Evolutionary conservation across 768 basidiomycete species (phyloP).

Genomic region (Leccinum pellstonianum): DNA sequence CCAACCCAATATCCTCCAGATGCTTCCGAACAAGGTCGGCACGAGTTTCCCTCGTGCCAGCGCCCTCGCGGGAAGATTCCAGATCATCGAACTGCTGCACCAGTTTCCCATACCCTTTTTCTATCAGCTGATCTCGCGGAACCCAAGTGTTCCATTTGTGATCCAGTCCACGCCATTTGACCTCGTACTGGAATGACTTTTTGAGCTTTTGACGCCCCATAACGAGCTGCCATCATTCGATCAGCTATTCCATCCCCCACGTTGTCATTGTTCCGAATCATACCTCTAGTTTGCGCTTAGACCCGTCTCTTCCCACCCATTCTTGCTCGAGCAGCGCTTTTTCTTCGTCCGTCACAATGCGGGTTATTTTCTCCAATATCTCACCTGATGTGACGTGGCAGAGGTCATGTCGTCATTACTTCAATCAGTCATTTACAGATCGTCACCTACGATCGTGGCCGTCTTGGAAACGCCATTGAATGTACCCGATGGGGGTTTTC

Average conservation of each 20-base stretch:
- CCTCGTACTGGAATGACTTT: slow-evolving; percentile 91
- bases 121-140: slow-evolving; percentile 79
- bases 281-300: slow-evolving; percentile 88
- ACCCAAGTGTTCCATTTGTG: slow-evolving; percentile 92
- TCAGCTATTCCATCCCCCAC: slow-evolving; percentile 18
- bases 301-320: slow-evolving; percentile 89
- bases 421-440: slow-evolving; percentile 13
- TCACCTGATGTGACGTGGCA: slow-evolving; percentile 54
- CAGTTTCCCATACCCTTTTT: slow-evolving; percentile 85
- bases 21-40: slow-evolving; percentile 84
- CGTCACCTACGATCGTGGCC: slow-evolving; percentile 83
- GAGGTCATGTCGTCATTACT: slow-evolving; percentile 8
- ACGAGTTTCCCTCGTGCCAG: slow-evolving; percentile 85
- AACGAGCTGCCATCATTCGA: slow-evolving; percentile 50
- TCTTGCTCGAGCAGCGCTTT: slow-evolving; percentile 74
- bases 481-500: slow-evolving; percentile 95
- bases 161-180: slow-evolving; percentile 82
- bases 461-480: slow-evolving; percentile 99
- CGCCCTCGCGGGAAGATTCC: slow-evolving; percentile 93
- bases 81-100: slow-evolving; percentile 96
- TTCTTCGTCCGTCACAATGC: slow-evolving; percentile 88
- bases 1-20: slow-evolving; percentile 91
- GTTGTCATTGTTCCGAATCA: slow-evolving; percentile 20
- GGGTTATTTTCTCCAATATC: slow-evolving; percentile 86
- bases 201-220: slow-evolving; percentile 98